phyloP scores from a whole-genome alignment of 2,329 filamentous ascomycete species.

The Neonectria punicea region DNA sequence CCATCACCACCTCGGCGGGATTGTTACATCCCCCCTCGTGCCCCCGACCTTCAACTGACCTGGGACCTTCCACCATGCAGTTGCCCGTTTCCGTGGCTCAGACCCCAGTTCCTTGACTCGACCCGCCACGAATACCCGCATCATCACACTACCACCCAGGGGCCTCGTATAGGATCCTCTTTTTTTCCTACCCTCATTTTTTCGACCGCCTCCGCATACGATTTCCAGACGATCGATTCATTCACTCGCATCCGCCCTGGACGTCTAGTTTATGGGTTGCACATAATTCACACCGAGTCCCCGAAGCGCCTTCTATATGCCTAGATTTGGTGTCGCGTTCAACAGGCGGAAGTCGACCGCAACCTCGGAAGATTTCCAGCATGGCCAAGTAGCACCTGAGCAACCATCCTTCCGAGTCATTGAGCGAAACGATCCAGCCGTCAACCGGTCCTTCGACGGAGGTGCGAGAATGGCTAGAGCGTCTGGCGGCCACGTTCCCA shows the following conservation, averaged over 20 bases:
- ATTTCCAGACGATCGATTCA: constrained; percentile 26
- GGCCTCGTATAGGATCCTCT: constrained; percentile 34
- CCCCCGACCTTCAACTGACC: constrained; percentile 34
- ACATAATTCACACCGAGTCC: constrained; percentile 36
- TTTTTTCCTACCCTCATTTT: constrained; percentile 16
- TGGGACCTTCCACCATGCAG: constrained; percentile 42
- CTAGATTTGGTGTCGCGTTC: constrained; percentile 70
- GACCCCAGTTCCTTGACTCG: constrained; percentile 39
- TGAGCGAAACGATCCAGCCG: constrained; percentile 59
- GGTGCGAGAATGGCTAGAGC: constrained; percentile 56
- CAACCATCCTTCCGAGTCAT: constrained; percentile 69
- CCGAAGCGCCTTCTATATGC: constrained; percentile 59
- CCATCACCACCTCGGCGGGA: constrained; percentile 10
- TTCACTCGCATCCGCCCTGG: constrained; percentile 20
- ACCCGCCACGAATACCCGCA: constrained; percentile 38
- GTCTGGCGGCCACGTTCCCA: constrained; percentile 50
- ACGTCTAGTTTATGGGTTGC: constrained; percentile 39
- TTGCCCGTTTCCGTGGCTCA: constrained; percentile 37
- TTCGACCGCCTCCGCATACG: constrained; percentile 28
- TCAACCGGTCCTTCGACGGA: constrained; percentile 62
- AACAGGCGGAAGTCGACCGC: constrained; percentile 69
- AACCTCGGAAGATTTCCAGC: constrained; percentile 63
- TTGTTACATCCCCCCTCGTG: constrained; percentile 25
- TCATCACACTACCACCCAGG: constrained; percentile 30
- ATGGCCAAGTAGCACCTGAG: constrained; percentile 58